Evolutionary conservation across 192 early-diverging fungal genomes (phyloP), one percentile per base, ranked within the genome.

Genomic region (Linnemannia elongata): DNA sequence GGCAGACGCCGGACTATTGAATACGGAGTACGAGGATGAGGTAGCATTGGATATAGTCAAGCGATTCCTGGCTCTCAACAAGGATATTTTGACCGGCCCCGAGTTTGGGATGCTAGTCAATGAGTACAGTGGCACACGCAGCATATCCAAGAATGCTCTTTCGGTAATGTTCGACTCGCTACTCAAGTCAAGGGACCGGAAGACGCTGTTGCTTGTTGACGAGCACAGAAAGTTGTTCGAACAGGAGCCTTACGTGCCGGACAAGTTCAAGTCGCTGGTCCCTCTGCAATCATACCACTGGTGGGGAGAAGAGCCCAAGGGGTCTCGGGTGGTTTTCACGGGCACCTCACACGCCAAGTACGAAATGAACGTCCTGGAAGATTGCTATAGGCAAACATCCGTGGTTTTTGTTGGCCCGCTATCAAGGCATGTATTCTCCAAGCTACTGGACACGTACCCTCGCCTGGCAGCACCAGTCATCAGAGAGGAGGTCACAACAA

Each of bases 161-260:
- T 74, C 69, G 15, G 69, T 35, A 63, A 63, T 38, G 27, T 76
- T 87, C 27, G 8, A 54, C 1, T 0, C 24, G 22, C 68, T 79
- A 8, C 75, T 79, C 60, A 68, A 52, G 33, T 38, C 4, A 33
- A 30, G n/a, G 69, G 60, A 78, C 27, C n/a, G 17, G 47, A 82
- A 82, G 63, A n/a, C 70, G 22, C 69, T 87, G n/a, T n/a, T n/a
- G n/a, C n/a, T n/a, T n/a, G n/a, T n/a, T 71, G 85, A 87, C 36
- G 80, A 82, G 8, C 80, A 87, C 75, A 76, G 76, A 47, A 18
- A 17, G 49, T 55, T 87, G 42, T 87, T 87, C 63, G 35, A 81
- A 69, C 10, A 70, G 20, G 60, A 68, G 3, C 74, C 80, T 60
- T 39, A 54, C 22, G 22, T 77, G 33, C 80, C 85, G 38, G 0